Conservation (phyloP, 176 grass and related monocot species). For the Lolium multiflorum region DNA sequence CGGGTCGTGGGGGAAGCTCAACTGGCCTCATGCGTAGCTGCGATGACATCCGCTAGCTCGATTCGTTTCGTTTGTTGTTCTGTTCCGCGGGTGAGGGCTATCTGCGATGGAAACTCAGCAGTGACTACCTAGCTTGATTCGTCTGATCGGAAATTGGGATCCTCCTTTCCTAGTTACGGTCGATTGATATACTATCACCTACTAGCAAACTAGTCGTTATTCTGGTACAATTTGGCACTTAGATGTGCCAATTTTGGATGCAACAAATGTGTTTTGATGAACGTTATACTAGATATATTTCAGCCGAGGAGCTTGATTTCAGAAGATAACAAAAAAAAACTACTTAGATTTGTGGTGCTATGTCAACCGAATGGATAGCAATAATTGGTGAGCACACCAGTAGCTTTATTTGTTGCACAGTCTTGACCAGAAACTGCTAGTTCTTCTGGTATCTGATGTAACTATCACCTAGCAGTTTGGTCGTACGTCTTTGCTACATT, state of each 20-base stretch:
- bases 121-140: conserved; percentile 9
- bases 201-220: background rate
- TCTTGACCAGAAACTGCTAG: background rate
- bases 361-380: background rate
- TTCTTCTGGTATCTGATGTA: background rate
- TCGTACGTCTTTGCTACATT: background rate
- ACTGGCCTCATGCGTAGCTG: too few relatives aligned
- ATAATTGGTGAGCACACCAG: background rate
- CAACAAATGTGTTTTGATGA: conserved; percentile 2
- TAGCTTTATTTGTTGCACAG: background rate
- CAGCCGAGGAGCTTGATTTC: background rate
- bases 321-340: background rate
- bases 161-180: background rate
- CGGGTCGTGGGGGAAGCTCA: background rate
- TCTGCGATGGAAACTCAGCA: background rate
- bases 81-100: conserved; percentile 23
- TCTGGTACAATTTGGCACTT: background rate
- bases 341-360: background rate
- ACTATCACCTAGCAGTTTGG: background rate
- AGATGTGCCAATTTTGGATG: conserved; percentile 14
- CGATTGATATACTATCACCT: background rate
- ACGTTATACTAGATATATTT: background rate
- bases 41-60: background rate
- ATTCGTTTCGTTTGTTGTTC: background rate
- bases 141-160: background rate